phyloP scores from a whole-genome alignment of 495 filamentous ascomycete species.

The Annulohypoxylon stygium region DNA sequence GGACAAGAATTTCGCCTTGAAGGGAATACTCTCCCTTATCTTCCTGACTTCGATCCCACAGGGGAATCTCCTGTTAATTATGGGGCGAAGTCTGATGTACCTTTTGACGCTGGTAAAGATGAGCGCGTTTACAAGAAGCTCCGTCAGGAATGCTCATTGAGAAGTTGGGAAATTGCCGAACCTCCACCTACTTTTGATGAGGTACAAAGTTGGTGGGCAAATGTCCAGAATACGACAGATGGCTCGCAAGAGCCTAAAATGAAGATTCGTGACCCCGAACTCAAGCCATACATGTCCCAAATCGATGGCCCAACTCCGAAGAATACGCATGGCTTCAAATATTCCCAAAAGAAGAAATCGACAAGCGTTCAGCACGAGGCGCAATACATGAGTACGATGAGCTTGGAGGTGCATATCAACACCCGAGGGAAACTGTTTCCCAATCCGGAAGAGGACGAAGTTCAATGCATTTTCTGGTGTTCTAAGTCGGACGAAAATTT shows the following conservation, averaged over 20 bases:
- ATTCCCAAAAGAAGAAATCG: slow-evolving; percentile 80
- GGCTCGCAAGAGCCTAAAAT: slow-evolving; percentile 68
- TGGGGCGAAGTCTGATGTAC: slow-evolving; percentile 63
- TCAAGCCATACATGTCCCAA: slow-evolving; percentile 74
- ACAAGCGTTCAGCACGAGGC: slow-evolving; percentile 85
- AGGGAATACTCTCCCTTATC: slow-evolving; percentile 78
- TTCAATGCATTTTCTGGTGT: slow-evolving; percentile 93
- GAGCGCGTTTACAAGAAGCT: slow-evolving; percentile 63
- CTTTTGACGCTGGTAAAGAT: slow-evolving; percentile 65
- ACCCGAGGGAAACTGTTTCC: slow-evolving; percentile 83
- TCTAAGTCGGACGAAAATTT: slow-evolving; percentile 76
- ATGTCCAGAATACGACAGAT: slow-evolving; percentile 49
- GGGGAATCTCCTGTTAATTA: slow-evolving; percentile 67
- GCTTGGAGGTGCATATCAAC: slow-evolving; percentile 94
- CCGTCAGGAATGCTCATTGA: slow-evolving; percentile 66
- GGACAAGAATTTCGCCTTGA: slow-evolving; percentile 86
- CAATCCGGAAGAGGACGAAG: slow-evolving; percentile 90
- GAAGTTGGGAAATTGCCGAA: slow-evolving; percentile 74
- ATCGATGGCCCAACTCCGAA: slow-evolving; percentile 91
- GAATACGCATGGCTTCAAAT: slow-evolving; percentile 86
- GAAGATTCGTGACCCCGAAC: slow-evolving; percentile 50
- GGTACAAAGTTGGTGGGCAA: slow-evolving; percentile 75
- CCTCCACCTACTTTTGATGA: slow-evolving; percentile 78
- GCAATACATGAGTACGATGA: slow-evolving; percentile 97
- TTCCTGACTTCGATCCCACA: slow-evolving; percentile 81